Percentiles rank a stretch among this genome's conserved stretches.
These are phyloP conservation scores for Linnemannia exigua DNA, from an alignment of 192 early-diverging fungal species.

Conservation along the genomic window DNA sequence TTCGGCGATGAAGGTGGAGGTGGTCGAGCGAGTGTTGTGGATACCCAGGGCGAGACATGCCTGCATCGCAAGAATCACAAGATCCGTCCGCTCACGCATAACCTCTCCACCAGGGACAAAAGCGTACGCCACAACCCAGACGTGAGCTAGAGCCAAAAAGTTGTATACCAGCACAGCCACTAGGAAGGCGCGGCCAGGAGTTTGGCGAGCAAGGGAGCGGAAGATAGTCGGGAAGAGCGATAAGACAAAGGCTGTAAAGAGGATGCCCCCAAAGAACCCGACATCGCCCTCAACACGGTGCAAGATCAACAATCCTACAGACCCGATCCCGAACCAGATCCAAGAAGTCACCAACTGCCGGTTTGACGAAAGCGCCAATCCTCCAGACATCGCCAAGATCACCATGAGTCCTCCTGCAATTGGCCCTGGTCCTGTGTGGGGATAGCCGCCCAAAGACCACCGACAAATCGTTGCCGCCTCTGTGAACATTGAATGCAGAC, in stretches of 20 bases:
- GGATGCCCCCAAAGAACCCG: conserved; percentile 71
- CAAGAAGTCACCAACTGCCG: conserved; percentile 50
- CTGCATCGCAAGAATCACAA: conserved; percentile 71
- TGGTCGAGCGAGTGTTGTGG: conserved; percentile 27
- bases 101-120: conserved; percentile 83
- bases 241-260: conserved; percentile 67
- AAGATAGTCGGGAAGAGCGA: conserved; percentile 71
- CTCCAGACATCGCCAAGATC: conserved; percentile 65
- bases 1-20: conserved; percentile 3
- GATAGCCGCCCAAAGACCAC: conserved; percentile 80
- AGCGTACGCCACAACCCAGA: conserved; percentile 83
- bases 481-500: conserved; percentile 77
- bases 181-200: conserved; percentile 72
- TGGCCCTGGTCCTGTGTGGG: conserved; percentile 73
- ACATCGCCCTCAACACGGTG: conserved; percentile 67
- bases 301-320: conserved; percentile 61
- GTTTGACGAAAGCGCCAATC: conserved; percentile 60
- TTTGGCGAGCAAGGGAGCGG: conserved; percentile 59
- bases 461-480: conserved; percentile 78
- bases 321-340: conserved; percentile 70
- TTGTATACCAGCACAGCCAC: conserved; percentile 73
- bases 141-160: conserved; percentile 74
- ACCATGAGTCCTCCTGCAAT: conserved; percentile 75
- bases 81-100: conserved; percentile 78
- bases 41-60: conserved; percentile 67